Evolutionary conservation across 345 rosid genomes (phyloP), one percentile per base, ranked within the genome.

Genomic region (Eutrema japonicum): DNA sequence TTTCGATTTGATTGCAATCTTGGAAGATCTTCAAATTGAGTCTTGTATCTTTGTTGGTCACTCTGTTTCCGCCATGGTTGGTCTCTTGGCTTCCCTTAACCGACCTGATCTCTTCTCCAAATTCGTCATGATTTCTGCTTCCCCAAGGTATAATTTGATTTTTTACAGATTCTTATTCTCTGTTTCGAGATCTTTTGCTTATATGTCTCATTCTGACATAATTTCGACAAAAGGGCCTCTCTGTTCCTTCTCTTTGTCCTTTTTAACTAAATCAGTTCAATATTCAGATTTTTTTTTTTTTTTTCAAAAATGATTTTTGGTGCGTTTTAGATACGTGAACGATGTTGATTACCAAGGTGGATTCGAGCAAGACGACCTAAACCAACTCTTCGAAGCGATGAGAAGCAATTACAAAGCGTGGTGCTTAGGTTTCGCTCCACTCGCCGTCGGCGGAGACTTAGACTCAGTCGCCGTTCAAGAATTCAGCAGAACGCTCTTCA

Each of bases 401-500:
- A 55, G 77, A 43, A 77, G 82, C 37, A 93, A 94, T 50, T 91
- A 82, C 86, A 89, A 88, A 72, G 89, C 98, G 3, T 89, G 97
- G 97, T 89, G 96, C 55, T 71, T 88, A 10, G 98, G 97, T 6
- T 94, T 94, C 45, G 97, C 98, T 0, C 98, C 98, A 7, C 73
- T 94, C 6, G 83, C 82, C 0, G 87, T 94, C 0, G 97, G 98
- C 0, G 97, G 97, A 3, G 98, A 94, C 87, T 66, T 94, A 84
- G 97, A 94, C 41, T 89, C 96, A 0, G 75, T 84, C 41, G 95
- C 95, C 10, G 93, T 91, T 40, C 98, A 94, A 73, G 98, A 94
- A 82, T 94, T 91, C 70, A 89, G 97, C 75, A 84, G 98, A 29
- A 91, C 97, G 2, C 85, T 91, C 0, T 94, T 91, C 92, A 94